Evolutionary conservation across 2,329 filamentous ascomycete genomes (phyloP).

Genomic region (Chaetoscypha palmicola): DNA sequence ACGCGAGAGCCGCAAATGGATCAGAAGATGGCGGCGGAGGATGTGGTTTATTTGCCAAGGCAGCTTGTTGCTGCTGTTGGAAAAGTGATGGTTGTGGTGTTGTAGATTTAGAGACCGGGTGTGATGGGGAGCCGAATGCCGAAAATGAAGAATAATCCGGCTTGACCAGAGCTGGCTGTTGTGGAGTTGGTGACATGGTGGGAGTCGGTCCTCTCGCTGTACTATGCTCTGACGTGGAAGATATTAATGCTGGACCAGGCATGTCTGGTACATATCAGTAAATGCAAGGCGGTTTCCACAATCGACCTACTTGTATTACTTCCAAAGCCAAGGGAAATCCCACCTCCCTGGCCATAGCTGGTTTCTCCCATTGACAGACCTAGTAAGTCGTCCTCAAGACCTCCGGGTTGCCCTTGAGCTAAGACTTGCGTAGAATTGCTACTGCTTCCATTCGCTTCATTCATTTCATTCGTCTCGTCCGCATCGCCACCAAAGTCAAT

Average conservation of each 20-base stretch:
- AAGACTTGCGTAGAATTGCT: constrained; percentile 38
- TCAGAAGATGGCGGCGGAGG: constrained; percentile 44
- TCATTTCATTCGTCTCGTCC: constrained; percentile 38
- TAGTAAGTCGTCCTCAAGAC: constrained; percentile 83
- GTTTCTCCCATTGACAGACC: constrained; percentile 68
- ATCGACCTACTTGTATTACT: constrained; percentile 56
- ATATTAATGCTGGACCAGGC: constrained; percentile 55
- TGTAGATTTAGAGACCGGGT: constrained; percentile 41
- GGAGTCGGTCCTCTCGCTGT: constrained; percentile 46
- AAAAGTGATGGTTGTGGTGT: constrained; percentile 46
- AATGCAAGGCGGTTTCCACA: not conserved
- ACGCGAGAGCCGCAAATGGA: constrained; percentile 46
- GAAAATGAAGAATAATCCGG: constrained; percentile 46
- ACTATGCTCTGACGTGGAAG: constrained; percentile 55
- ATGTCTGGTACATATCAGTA: constrained; percentile 43
- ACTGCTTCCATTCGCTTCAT: constrained; percentile 39
- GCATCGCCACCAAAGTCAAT: constrained; percentile 77
- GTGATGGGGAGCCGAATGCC: constrained; percentile 44
- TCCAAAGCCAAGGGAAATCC: constrained; percentile 75
- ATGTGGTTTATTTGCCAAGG: constrained; percentile 31
- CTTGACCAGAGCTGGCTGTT: constrained; percentile 18
- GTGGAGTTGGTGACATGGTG: constrained; percentile 27
- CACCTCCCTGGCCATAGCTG: constrained; percentile 66
- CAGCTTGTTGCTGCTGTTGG: constrained; percentile 34
- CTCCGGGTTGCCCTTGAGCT: constrained; percentile 45